A percentile compares a stretch with the other conserved stretches of the same genome.
Conservation (phyloP, 768 basidiomycete species). For the Mycena galopus region DNA sequence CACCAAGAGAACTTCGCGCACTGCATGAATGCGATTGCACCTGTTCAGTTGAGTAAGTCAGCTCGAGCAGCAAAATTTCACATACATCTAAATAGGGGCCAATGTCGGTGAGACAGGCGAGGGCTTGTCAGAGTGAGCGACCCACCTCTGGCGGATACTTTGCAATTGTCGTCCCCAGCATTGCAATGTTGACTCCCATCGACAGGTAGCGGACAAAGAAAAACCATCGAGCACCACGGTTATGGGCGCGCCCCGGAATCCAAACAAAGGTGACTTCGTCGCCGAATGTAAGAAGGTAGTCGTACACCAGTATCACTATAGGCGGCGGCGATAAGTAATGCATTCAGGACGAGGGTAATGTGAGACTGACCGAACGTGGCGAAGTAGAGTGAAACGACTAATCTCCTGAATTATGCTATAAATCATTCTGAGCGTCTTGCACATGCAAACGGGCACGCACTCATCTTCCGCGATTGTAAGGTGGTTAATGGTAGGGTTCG, state of each 20-base stretch:
- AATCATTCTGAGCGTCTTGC: background rate
- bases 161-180: background rate
- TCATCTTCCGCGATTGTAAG: background rate
- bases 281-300: background rate
- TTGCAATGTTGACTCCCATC: background rate
- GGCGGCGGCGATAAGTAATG: background rate
- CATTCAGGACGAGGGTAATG: background rate
- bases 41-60: background rate
- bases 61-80: background rate
- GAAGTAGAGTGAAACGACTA: background rate
- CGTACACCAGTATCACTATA: background rate
- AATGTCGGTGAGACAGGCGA: background rate
- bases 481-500: background rate
- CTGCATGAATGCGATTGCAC: background rate
- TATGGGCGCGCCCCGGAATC: background rate
- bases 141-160: background rate
- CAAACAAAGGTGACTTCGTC: background rate
- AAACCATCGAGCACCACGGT: background rate
- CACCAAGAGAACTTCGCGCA: background rate
- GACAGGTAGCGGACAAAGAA: background rate
- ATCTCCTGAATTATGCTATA: background rate
- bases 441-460: background rate
- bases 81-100: background rate
- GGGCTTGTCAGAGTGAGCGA: background rate
- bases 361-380: background rate